A percentile compares a stretch with the other conserved stretches of the same genome.
Evolutionary conservation across 2,329 filamentous ascomycete genomes (phyloP).

Genomic region (Trichoderma gracile): DNA sequence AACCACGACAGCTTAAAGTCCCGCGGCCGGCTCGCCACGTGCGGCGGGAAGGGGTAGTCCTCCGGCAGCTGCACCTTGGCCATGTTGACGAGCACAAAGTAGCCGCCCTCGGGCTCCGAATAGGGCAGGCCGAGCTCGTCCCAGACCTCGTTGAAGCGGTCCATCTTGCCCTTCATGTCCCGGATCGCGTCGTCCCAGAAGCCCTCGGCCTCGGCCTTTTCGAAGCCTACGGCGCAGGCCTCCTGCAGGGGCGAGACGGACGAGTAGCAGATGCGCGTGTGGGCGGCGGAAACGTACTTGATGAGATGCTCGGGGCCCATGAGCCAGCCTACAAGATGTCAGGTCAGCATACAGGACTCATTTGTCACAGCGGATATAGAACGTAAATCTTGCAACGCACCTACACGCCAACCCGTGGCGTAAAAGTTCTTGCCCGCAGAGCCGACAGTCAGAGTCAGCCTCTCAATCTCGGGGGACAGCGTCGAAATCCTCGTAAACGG

Average conservation of each 20-base stretch:
- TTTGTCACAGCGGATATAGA: too few relatives aligned
- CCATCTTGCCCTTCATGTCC: constrained; percentile 89
- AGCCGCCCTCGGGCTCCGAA: constrained; percentile 92
- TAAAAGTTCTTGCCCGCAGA: constrained; percentile 99
- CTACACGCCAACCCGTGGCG: constrained; percentile 92
- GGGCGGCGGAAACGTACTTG: constrained; percentile 86
- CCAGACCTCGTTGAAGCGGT: constrained; percentile 81
- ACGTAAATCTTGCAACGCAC: constrained; percentile 32
- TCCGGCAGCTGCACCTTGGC: constrained; percentile 79
- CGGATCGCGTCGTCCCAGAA: constrained; percentile 85
- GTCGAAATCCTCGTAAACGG: constrained; percentile 93
- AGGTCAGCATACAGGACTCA: background rate
- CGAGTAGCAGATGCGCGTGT: constrained; percentile 95
- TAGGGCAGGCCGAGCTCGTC: constrained; percentile 75
- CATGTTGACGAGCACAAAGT: constrained; percentile 96
- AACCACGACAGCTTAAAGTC: constrained; percentile 98
- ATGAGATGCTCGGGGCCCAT: constrained; percentile 88
- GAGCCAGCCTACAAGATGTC: constrained; percentile 65
- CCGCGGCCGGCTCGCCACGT: constrained; percentile 80
- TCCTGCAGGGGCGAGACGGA: constrained; percentile 93
- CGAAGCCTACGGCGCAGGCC: constrained; percentile 90
- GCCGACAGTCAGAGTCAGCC: constrained; percentile 87
- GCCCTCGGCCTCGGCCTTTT: constrained; percentile 77
- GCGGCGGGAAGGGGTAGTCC: constrained; percentile 83
- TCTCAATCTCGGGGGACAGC: constrained; percentile 84